Base-by-base conservation (phyloP, 164 flowering plant species). In the Nymphaea colorata region DNA sequence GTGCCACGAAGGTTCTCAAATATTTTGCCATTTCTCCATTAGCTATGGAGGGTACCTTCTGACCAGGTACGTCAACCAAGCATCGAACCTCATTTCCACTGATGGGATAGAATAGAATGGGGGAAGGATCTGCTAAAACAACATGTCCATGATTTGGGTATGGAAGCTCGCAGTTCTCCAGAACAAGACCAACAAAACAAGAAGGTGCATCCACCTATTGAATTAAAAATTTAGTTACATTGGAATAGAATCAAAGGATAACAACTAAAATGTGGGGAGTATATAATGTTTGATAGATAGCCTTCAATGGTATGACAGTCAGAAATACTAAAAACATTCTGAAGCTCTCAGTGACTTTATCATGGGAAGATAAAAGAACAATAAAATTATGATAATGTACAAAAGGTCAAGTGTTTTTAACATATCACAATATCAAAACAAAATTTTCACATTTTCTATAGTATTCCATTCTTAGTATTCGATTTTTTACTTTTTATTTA, bases 21-120 rank as follows among this genome's bases (percentile, higher is more conserved):
- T 92, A 92, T 36, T 85, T 80, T 53, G 82, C 85, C 96, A 92
- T 84, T 79, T 92, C 96, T 57, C 98, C 98, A 71, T 78, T 92
- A 59, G 96, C 82, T 76, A 92, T 76, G 43, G 96, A 90, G 15
- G 98, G 98, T 63, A 92, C 92, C 74, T 82, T 92, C 76, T 90
- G 84, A 45, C 96, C 98, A 70, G 98, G 96, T 18, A 92, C 90
- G 79, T 92, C 98, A 77, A 92, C 98, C 75, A 92, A 82, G 74
- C 98, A 92, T 59, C 98, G 87, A 69, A 92, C 73, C 77, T 92
- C 98, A 25, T 85, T 85, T 65, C 95, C 82, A 68, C 98, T 89
- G 68, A 93, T 93, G 5, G 82, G 98, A 81, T 93, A 93, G 64
- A 90, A 86, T 74, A 93, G 76, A 69, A 93, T 82, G 3, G 97